Base-by-base conservation (phyloP, 345 rosid species). In the Camelina sativa region DNA sequence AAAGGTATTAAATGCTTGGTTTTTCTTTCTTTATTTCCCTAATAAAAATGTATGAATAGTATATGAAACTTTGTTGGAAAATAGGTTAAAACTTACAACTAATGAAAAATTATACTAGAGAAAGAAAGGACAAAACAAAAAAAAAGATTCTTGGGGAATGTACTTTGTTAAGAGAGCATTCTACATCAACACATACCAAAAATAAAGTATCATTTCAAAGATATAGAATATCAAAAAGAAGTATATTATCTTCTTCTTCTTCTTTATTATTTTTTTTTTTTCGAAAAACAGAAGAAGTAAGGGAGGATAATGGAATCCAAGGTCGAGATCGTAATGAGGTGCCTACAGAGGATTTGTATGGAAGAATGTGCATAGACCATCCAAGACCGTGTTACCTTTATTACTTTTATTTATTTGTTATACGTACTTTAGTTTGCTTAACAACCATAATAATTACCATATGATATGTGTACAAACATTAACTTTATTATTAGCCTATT, bases 301-400 rank as follows among this genome's bases (percentile, higher is more conserved):
- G 41, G 55, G 44, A 54, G 34, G 17, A 55, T 57, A 77, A 72
- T 60, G 76, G 81, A 77, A 77, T 77, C 81, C 81, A 66, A 77
- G 51, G 77, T 20, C 62, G 58, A 69, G 65, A 30, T 77, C 4
- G 51, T 32, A 65, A 72, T 72, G 67, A 71, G 62, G 74, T 76
- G 75, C 57, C 48, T 58, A 43, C 13, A 51, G 32, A 72, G 34
- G 55, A 66, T 59, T 40, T 78, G 68, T 73, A 72, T 78, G 51
- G 81, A 72, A 72, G 53, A 58, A 66, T 61, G 81, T 78, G 81
- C 81, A 17, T 78, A 72, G 81, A 65, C 81, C 81, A 59, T 64
- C 80, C 41, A 71, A 71, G 76, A 77, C 81, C 65, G 54, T 65
- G 54, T 65, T 65, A 59, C 59, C 77, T 65, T 78, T 72, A 58